Conservation (phyloP, 371 early-diverging fungal species). For the Rhizopus microsporus region DNA sequence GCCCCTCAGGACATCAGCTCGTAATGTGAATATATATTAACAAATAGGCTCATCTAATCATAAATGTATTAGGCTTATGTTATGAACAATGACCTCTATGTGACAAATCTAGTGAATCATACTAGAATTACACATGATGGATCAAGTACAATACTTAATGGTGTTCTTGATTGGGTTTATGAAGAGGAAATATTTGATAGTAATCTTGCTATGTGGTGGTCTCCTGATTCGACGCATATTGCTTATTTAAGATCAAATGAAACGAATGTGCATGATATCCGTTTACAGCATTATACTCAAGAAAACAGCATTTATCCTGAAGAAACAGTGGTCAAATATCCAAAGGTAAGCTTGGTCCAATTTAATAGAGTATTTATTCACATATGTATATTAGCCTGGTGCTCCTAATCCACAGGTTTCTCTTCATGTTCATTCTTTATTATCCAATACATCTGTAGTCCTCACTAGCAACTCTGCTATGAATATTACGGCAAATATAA, state of each 20-base stretch:
- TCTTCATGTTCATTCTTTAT: conserved; percentile 64
- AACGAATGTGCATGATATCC: conserved; percentile 76
- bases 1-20: conserved; percentile 78
- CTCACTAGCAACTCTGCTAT: conserved; percentile 33
- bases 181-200: conserved; percentile 89
- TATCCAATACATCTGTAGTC: conserved; percentile 32
- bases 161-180: conserved; percentile 97
- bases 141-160: conserved; percentile 83
- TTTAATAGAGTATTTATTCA: neutral
- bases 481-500: conserved; percentile 12
- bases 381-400: conserved; percentile 57
- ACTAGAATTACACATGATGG: conserved; percentile 87
- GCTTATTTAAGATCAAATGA: conserved; percentile 90
- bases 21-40: conserved; percentile 12
- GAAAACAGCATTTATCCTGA: conserved; percentile 67
- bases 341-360: conserved; percentile 57
- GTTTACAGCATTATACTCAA: conserved; percentile 69
- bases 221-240: conserved; percentile 78
- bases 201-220: conserved; percentile 86
- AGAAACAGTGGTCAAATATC: conserved; percentile 78
- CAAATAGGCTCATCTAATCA: neutral
- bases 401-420: conserved; percentile 82
- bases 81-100: conserved; percentile 83
- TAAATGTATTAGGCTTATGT: conserved; percentile 68
- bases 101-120: conserved; percentile 66